phyloP scores from a whole-genome alignment of 179 eudicot species.

The Patellifolia procumbens region DNA sequence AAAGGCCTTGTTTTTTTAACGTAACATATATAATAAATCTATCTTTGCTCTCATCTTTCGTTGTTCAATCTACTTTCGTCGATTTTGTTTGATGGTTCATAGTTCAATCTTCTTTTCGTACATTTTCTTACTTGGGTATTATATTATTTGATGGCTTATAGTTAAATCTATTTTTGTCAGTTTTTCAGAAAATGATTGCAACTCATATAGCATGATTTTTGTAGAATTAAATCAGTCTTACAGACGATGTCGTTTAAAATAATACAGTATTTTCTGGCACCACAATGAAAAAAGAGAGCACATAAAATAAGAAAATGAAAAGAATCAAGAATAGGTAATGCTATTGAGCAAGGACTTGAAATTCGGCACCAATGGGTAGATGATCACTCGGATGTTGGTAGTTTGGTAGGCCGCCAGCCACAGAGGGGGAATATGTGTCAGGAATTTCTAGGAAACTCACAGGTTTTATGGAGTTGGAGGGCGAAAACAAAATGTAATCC shows the following conservation, averaged over 20 bases:
- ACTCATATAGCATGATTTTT: too few relatives aligned
- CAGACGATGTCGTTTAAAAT: not conserved
- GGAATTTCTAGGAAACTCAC: slow-evolving; percentile 76
- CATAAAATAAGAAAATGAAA: not conserved
- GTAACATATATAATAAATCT: too few relatives aligned
- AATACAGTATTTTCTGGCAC: not conserved
- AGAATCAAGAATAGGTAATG: not conserved
- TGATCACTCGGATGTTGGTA: slow-evolving; percentile 92
- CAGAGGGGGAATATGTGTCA: slow-evolving; percentile 58
- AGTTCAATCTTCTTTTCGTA: too few relatives aligned
- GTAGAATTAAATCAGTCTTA: too few relatives aligned
- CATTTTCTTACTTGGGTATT: too few relatives aligned
- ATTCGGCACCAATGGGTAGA: slow-evolving; percentile 90
- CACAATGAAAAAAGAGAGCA: not conserved
- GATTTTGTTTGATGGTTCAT: too few relatives aligned
- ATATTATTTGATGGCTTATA: too few relatives aligned
- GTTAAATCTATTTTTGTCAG: too few relatives aligned
- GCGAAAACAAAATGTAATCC: slow-evolving; percentile 76
- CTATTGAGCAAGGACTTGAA: slow-evolving; percentile 49
- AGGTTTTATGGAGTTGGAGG: slow-evolving; percentile 54
- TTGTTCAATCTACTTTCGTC: too few relatives aligned
- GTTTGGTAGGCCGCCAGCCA: slow-evolving; percentile 77
- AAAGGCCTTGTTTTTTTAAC: too few relatives aligned
- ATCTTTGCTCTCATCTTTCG: too few relatives aligned
- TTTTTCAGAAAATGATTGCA: too few relatives aligned